Evolutionary conservation across 768 basidiomycete genomes (phyloP).

Genomic region (Holtermanniella nyarrowii): DNA sequence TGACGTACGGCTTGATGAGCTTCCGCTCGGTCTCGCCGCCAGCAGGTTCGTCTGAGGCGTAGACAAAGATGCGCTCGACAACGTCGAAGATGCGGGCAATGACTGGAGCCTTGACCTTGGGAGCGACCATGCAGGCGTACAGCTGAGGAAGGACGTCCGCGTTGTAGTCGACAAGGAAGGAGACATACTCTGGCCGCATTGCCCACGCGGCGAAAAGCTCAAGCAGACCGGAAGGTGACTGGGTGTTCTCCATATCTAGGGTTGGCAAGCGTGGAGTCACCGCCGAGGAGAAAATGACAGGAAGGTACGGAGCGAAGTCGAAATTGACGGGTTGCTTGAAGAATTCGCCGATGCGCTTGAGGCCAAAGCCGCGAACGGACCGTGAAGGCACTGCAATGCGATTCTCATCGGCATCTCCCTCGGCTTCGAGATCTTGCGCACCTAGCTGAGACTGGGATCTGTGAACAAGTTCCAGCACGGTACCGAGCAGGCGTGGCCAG

Average conservation of each 20-base stretch:
- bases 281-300: slow-evolving; percentile 55
- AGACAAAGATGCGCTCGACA: slow-evolving; percentile 53
- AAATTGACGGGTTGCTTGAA: slow-evolving; percentile 64
- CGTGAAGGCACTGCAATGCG: slow-evolving; percentile 46
- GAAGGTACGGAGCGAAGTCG: slow-evolving; percentile 64
- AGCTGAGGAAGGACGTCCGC: slow-evolving; percentile 59
- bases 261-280: slow-evolving; percentile 70
- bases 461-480: slow-evolving; percentile 56
- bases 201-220: slow-evolving; percentile 79
- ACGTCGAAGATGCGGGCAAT: slow-evolving; percentile 74
- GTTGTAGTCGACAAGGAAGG: slow-evolving; percentile 62
- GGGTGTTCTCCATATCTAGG: slow-evolving; percentile 76
- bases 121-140: slow-evolving; percentile 67
- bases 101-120: slow-evolving; percentile 78
- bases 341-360: slow-evolving; percentile 80
- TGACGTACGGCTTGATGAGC: slow-evolving; percentile 61
- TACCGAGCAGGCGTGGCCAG: slow-evolving; percentile 67
- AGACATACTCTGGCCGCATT: slow-evolving; percentile 48
- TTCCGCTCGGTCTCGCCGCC: slow-evolving; percentile 44
- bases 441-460: slow-evolving; percentile 56
- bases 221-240: slow-evolving; percentile 76
- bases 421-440: slow-evolving; percentile 19
- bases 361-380: slow-evolving; percentile 65
- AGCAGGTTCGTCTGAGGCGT: slow-evolving; percentile 50
- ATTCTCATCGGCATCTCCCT: slow-evolving; percentile 41